Conservation (phyloP, 1,139 yeast species). For the Barnettozyma hawaiiensis region DNA sequence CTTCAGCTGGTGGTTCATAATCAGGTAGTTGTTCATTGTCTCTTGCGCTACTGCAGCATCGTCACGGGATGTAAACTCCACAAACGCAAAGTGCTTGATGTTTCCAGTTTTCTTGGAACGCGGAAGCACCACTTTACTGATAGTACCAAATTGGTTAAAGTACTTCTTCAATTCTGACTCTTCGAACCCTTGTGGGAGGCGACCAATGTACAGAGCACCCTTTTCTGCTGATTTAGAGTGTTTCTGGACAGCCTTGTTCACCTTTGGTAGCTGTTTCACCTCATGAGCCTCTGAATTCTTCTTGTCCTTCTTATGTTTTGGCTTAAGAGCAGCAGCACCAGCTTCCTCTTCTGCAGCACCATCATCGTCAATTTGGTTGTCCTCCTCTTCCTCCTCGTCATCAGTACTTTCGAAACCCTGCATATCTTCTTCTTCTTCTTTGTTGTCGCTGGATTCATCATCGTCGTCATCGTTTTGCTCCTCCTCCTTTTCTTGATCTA, state of each 20-base stretch:
- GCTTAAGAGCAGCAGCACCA: background rate
- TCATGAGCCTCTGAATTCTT: conserved; percentile 18
- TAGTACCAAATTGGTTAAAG: conserved; percentile 85
- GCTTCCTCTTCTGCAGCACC: too few species aligned
- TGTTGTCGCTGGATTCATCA: conserved; percentile 21
- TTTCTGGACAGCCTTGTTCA: conserved; percentile 16
- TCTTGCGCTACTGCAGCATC: conserved; percentile 90
- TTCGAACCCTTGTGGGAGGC: conserved; percentile 89
- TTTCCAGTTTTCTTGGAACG: conserved; percentile 89
- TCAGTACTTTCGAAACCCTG: conserved; percentile 16
- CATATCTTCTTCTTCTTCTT: too few species aligned
- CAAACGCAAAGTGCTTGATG: conserved; percentile 88
- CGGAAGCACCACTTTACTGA: conserved; percentile 70
- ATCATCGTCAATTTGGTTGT: conserved; percentile 21
- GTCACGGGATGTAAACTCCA: conserved; percentile 68
- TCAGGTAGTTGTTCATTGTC: conserved; percentile 89
- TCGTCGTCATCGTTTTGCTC: conserved; percentile 24
- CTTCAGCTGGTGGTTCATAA: conserved; percentile 80
- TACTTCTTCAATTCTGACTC: conserved; percentile 71
- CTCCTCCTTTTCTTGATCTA: conserved; percentile 23
- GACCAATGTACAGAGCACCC: conserved; percentile 83
- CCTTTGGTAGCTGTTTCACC: conserved; percentile 20
- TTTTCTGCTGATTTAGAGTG: conserved; percentile 24
- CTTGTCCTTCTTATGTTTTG: conserved; percentile 13
- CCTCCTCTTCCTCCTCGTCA: conserved; percentile 26